Evolutionary conservation across 768 basidiomycete genomes (phyloP).

Genomic region (Suillus ampliporus): DNA sequence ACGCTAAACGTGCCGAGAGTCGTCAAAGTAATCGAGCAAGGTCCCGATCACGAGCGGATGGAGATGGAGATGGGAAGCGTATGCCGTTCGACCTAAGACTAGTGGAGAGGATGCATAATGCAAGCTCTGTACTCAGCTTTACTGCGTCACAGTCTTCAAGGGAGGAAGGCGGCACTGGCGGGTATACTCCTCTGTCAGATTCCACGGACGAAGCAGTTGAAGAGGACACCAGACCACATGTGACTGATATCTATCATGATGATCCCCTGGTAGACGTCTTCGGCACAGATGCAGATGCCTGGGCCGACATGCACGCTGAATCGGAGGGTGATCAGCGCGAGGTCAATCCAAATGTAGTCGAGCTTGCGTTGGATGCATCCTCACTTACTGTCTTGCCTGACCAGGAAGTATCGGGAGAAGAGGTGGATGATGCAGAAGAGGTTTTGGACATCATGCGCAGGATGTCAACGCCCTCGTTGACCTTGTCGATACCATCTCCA

Average conservation of each 20-base stretch:
- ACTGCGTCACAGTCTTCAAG: conserved; percentile 14
- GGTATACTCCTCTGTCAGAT: conserved; percentile 37
- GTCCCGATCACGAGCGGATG: conserved; percentile 28
- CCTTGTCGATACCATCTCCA: conserved; percentile 48
- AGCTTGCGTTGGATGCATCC: conserved; percentile 56
- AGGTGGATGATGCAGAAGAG: conserved; percentile 40
- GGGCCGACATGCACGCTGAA: conserved; percentile 57
- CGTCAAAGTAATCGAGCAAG: conserved; percentile 33
- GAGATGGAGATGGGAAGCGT: conserved; percentile 34
- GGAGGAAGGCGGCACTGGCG: conserved; percentile 33
- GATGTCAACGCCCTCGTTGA: conserved; percentile 44
- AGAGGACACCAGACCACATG: conserved; percentile 44
- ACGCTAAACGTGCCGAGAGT: conserved; percentile 62
- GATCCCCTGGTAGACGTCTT: conserved; percentile 66
- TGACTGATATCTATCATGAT: too few relatives aligned
- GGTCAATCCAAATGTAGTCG: conserved; percentile 53
- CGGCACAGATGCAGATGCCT: conserved; percentile 68
- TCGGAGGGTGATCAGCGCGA: conserved; percentile 32
- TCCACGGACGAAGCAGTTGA: conserved; percentile 33
- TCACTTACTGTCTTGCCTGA: conserved; percentile 37
- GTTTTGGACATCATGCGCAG: conserved; percentile 44
- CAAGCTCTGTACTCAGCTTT: conserved; percentile 40
- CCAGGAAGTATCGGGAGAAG: conserved; percentile 21
- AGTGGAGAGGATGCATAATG: conserved; percentile 53
- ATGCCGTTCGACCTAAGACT: conserved; percentile 56